Evolutionary conservation across 2,329 filamentous ascomycete genomes (phyloP).

Genomic region (Colletotrichum sp.): DNA sequence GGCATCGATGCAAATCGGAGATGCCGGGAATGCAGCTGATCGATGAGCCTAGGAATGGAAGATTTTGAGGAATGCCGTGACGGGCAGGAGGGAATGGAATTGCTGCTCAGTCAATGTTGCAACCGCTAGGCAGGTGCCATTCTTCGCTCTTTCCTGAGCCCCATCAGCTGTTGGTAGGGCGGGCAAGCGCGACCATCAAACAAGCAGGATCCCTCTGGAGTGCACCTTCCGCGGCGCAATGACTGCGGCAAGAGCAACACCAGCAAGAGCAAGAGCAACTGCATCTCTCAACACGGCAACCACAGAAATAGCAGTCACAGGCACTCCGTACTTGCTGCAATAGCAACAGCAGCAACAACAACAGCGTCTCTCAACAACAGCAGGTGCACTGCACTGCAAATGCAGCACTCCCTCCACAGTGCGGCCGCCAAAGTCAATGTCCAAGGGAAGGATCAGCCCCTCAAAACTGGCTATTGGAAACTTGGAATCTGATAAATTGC

Average conservation of each 20-base stretch:
- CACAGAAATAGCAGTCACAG: background rate
- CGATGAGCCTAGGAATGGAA: background rate
- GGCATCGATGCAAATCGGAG: slow-evolving; percentile 6
- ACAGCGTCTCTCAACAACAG: background rate
- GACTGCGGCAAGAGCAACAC: background rate
- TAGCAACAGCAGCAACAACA: background rate
- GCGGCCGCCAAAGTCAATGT: background rate
- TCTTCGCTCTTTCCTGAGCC: background rate
- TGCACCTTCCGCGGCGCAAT: background rate
- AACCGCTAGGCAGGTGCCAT: background rate
- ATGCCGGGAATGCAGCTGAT: background rate
- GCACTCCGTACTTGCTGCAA: background rate
- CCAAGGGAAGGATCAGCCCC: background rate
- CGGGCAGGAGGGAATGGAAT: background rate
- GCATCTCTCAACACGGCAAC: background rate
- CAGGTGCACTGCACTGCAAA: background rate
- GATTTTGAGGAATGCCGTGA: background rate
- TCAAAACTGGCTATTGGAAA: background rate
- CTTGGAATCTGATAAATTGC: slow-evolving; percentile 2
- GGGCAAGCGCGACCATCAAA: background rate
- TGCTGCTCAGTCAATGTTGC: background rate
- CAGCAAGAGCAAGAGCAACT: background rate
- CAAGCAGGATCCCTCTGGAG: background rate
- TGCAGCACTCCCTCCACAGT: background rate
- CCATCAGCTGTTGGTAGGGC: background rate